phyloP scores from a whole-genome alignment of 352 stramenopile genomes.

The Globisporangium paddicum region DNA sequence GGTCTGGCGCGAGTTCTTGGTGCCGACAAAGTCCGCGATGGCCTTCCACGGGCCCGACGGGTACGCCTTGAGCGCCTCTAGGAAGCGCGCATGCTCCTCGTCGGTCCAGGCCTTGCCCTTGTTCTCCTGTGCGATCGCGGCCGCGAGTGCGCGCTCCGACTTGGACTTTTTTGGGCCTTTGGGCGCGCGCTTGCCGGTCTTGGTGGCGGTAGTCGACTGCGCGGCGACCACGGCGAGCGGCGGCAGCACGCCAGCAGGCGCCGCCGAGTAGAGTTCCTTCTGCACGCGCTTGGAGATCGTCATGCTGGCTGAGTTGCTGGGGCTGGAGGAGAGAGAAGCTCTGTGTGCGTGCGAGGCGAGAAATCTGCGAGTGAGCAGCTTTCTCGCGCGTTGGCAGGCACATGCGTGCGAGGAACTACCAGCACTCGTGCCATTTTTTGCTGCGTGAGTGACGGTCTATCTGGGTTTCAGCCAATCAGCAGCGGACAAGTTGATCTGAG shows the following conservation, averaged over 20 bases:
- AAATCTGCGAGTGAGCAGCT: conserved; percentile 6
- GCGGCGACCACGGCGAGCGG: conserved; percentile 11
- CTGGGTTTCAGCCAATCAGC: conserved; percentile 9
- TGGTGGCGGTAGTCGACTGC: background rate
- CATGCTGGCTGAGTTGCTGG: conserved; percentile 18
- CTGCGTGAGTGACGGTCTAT: conserved; percentile 6
- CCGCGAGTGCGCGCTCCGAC: conserved; percentile 14
- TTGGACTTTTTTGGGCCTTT: conserved; percentile 10
- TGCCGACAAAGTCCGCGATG: conserved; percentile 53
- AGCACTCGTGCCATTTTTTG: conserved; percentile 6
- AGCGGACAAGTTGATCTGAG: conserved; percentile 1
- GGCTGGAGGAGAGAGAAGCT: background rate
- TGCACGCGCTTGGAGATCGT: conserved; percentile 61
- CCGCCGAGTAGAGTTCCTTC: conserved; percentile 42
- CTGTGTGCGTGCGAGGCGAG: background rate
- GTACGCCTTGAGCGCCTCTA: conserved; percentile 48
- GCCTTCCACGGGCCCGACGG: conserved; percentile 58
- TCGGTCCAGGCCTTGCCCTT: conserved; percentile 55
- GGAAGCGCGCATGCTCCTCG: conserved; percentile 52
- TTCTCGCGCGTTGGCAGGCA: background rate
- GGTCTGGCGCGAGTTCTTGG: conserved; percentile 49
- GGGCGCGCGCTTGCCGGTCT: background rate
- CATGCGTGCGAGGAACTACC: conserved; percentile 1
- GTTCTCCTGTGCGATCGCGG: conserved; percentile 30
- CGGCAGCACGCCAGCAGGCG: conserved; percentile 25